Evolutionary conservation across 2,329 filamentous ascomycete genomes (phyloP), one percentile per base, ranked within the genome.

Genomic region (Ramichloridium luteum): DNA sequence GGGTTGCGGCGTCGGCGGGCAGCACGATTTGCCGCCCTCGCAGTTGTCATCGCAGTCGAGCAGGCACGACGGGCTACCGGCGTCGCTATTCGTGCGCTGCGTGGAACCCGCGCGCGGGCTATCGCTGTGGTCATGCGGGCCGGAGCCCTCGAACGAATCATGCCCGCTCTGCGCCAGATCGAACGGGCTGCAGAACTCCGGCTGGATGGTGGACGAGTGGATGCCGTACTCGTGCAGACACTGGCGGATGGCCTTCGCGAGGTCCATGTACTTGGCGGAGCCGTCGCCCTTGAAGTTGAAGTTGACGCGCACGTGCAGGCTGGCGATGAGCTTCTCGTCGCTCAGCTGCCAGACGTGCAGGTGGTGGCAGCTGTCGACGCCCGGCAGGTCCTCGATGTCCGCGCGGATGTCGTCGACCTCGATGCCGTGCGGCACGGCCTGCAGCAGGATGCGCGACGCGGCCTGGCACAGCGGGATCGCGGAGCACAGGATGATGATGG

Each of bases 301-400:
- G 28, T 77, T 76, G 13, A 98, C 80, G 55, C 93, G 84, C 27
- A 98, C 78, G 53, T 98, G 90, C 58, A 98, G 73, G 8, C 81
- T 90, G 9, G 90, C 88, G 22, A 98, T 80, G 18, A 93, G 68
- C 63, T 94, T 93, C 31, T 85, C 90, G 53, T 96, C 88, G 11
- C 81, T 93, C 18, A 98, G 71, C 57, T 96, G 88, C 90, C 90
- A 98, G 40, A 98, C 85, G 55, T 98, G 90, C 13, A 98, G 70
- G 55, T 98, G 88, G 59, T 98, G 90, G 51, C 85, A 93, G 54
- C 80, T 84, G 39, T 90, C 66, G 28, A 98, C 80, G 25, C 86
- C 86, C 0, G 80, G 79, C 4, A 98, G 73, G 11, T 72, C 63
- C 51, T 86, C 74, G 32, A 98, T 93, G 54, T 98, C 90, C 44